These are phyloP conservation scores for Candida freyschussii DNA, from an alignment of 1,139 yeast genomes.

Conservation along the genomic window DNA sequence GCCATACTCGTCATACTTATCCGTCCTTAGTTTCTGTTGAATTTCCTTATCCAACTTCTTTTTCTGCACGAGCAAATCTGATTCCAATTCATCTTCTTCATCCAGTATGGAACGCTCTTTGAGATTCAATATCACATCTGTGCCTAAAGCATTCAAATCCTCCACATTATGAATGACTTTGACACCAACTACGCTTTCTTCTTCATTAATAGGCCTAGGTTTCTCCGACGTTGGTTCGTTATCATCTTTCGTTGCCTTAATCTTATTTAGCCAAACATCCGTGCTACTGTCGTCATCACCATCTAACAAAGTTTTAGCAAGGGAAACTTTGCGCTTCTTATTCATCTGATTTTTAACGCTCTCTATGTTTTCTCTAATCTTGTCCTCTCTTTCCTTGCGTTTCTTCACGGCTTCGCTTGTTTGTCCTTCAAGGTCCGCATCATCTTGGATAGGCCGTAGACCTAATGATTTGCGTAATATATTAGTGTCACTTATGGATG, in stretches of 20 bases:
- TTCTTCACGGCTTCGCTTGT: constrained; percentile 22
- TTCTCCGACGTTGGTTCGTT: constrained; percentile 16
- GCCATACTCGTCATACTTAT: constrained; percentile 17
- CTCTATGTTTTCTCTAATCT: constrained; percentile 21
- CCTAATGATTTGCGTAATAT: constrained; percentile 33
- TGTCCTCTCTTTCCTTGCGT: constrained; percentile 13
- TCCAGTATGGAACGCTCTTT: constrained; percentile 54
- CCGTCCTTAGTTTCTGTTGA: constrained; percentile 26
- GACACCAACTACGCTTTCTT: constrained; percentile 32
- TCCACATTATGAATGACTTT: constrained; percentile 42
- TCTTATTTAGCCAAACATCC: constrained; percentile 38
- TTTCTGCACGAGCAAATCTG: constrained; percentile 37
- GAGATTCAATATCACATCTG: constrained; percentile 58
- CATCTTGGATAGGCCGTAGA: constrained; percentile 28
- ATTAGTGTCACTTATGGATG: constrained; percentile 32
- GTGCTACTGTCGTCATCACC: constrained; percentile 30
- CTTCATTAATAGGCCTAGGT: constrained; percentile 10
- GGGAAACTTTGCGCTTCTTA: constrained; percentile 23
- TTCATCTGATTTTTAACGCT: constrained; percentile 22
- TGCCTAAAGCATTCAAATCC: constrained; percentile 34
- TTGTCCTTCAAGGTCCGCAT: constrained; percentile 33
- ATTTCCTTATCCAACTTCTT: constrained; percentile 29
- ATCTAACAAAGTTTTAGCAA: constrained; percentile 21
- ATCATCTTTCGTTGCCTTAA: constrained; percentile 12
- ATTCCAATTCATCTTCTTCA: constrained; percentile 45